phyloP scores from a whole-genome alignment of 192 early-diverging fungal species.

The Coemansia sp. region DNA sequence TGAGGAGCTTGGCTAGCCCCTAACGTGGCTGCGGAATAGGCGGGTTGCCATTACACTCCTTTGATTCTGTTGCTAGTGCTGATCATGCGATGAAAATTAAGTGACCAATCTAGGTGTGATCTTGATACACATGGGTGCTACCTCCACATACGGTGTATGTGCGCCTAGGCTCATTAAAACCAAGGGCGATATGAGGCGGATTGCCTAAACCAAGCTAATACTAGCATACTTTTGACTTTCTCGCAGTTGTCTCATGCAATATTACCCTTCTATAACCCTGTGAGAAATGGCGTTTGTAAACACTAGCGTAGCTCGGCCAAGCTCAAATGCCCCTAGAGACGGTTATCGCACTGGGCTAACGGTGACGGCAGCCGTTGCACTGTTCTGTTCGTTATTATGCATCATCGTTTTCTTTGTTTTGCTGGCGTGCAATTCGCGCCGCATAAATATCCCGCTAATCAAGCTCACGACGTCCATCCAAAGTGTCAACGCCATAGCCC shows the following conservation, averaged over 20 bases:
- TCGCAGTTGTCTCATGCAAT: background rate
- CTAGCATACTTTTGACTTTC: background rate
- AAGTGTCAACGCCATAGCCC: conserved; percentile 38
- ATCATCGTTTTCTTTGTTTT: conserved; percentile 34
- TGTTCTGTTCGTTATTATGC: conserved; percentile 30
- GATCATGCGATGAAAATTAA: background rate
- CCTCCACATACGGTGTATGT: background rate
- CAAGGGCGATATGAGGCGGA: background rate
- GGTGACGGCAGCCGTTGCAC: conserved; percentile 12
- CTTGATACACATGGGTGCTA: background rate
- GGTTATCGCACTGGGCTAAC: conserved; percentile 11
- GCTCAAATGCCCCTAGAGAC: background rate
- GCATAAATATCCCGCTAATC: conserved; percentile 46
- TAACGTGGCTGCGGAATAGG: background rate
- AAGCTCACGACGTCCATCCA: conserved; percentile 47
- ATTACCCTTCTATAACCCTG: background rate
- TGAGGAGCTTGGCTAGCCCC: background rate
- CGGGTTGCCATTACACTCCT: background rate
- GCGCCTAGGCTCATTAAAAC: background rate
- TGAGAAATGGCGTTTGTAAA: background rate
- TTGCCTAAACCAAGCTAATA: background rate
- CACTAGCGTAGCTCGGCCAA: background rate
- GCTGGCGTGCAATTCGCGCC: conserved; percentile 29
- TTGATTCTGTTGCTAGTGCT: background rate
- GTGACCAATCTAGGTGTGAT: background rate